Evolutionary conservation across 768 basidiomycete species (phyloP).

Genomic region (Lenzites betulinus): DNA sequence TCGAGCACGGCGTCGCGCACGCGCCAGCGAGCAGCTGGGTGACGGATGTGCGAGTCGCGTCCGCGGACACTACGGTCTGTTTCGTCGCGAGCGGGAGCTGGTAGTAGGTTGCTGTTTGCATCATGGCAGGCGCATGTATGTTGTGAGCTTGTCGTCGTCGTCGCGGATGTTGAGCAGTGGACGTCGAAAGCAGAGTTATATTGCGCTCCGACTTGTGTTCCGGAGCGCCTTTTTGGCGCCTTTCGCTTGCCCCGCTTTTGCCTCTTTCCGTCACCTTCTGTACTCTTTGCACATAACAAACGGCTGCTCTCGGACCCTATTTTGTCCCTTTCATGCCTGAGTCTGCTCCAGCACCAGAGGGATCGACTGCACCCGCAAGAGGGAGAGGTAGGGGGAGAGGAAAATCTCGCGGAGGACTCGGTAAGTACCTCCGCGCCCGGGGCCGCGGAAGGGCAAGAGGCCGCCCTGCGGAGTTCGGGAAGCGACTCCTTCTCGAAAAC

Average conservation of each 20-base stretch:
- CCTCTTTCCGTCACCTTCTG: background rate
- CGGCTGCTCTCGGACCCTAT: background rate
- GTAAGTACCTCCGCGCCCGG: conserved; percentile 73
- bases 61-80: conserved; percentile 33
- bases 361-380: background rate
- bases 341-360: background rate
- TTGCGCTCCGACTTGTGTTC: conserved; percentile 3
- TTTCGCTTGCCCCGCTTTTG: background rate
- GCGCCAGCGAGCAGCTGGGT: conserved; percentile 67
- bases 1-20: conserved; percentile 72
- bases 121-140: conserved; percentile 18
- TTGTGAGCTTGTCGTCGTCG: conserved; percentile 13
- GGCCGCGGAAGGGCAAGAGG: conserved; percentile 62
- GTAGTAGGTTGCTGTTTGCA: conserved; percentile 37
- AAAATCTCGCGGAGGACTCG: conserved; percentile 66
- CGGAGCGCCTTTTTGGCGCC: background rate
- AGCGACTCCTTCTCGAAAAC: conserved; percentile 60
- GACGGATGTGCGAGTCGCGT: conserved; percentile 64
- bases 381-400: conserved; percentile 33
- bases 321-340: background rate
- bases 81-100: conserved; percentile 33
- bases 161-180: conserved; percentile 14
- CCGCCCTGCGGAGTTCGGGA: conserved; percentile 66
- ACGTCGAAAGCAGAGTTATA: background rate
- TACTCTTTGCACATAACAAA: background rate